phyloP scores from a whole-genome alignment of 192 early-diverging fungal species.

The Coemansia sp. region DNA sequence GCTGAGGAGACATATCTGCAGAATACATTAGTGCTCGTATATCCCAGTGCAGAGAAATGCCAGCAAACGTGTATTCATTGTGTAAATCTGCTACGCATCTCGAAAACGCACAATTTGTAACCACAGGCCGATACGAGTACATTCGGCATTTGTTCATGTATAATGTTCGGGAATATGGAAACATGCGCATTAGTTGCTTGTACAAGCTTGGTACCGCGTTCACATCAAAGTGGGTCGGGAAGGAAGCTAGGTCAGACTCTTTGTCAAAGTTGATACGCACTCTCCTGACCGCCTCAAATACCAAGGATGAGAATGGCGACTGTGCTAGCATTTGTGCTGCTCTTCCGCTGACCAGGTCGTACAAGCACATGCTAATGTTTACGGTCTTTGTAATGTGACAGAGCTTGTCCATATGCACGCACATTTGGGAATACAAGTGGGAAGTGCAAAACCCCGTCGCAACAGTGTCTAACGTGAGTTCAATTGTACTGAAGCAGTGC shows the following conservation, averaged over 20 bases:
- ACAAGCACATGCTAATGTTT: neutral
- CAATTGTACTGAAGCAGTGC: neutral
- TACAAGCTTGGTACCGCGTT: neutral
- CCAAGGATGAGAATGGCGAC: neutral
- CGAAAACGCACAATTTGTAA: neutral
- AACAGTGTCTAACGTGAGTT: neutral
- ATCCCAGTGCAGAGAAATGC: neutral
- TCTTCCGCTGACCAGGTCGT: constrained; percentile 5
- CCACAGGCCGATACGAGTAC: neutral
- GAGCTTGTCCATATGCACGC: neutral
- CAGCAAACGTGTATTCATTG: neutral
- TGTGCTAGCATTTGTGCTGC: neutral
- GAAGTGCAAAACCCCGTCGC: neutral
- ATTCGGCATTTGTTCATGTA: neutral
- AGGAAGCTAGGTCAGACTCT: neutral
- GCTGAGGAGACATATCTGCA: neutral
- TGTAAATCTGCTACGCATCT: neutral
- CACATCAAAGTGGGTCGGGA: neutral
- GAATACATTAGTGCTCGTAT: neutral
- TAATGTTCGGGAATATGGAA: neutral
- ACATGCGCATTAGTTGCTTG: neutral
- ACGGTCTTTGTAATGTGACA: constrained; percentile 4
- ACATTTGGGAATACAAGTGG: neutral
- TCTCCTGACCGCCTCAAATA: constrained; percentile 5
- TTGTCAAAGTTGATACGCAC: neutral